These are phyloP conservation scores for Phascolomyces articulosus DNA, from an alignment of 371 early-diverging fungal genomes.

Conservation along the genomic window DNA sequence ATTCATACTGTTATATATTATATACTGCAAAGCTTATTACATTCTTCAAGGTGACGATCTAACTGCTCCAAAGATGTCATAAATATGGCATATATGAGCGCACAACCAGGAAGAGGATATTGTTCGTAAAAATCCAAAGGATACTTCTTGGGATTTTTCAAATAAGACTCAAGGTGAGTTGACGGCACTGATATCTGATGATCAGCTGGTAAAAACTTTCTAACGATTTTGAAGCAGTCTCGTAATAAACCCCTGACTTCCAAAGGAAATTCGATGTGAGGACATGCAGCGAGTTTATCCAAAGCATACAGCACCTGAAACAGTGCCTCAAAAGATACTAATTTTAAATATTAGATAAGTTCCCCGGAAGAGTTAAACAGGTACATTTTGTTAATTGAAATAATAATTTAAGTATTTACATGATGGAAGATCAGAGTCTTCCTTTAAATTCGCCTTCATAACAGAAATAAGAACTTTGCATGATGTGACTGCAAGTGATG, in stretches of 20 bases:
- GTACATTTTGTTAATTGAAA: background rate
- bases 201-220: background rate
- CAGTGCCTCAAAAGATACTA: conserved; percentile 2
- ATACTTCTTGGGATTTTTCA: background rate
- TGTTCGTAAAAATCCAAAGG: background rate
- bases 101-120: conserved; percentile 6
- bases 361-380: background rate
- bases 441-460: background rate
- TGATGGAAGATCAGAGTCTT: background rate
- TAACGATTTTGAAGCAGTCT: background rate
- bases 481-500: background rate
- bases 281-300: background rate
- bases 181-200: conserved; percentile 1
- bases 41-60: background rate
- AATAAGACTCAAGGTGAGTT: background rate
- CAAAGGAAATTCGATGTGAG: background rate
- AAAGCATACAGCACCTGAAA: background rate
- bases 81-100: conserved; percentile 1
- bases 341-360: background rate
- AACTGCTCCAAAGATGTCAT: background rate
- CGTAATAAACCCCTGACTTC: background rate
- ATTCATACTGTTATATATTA: background rate
- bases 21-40: no score
- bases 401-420: background rate
- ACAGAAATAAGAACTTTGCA: background rate